phyloP scores from a whole-genome alignment of 129 eudicot species.

The sunflower (Helianthus annuus) region HanXRQr2.0-SUNRISE NC_035433.2:66435517-66436016 shows the following conservation, averaged over 20 bases:
- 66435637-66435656: constrained; percentile 83
- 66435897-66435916: constrained; percentile 89
- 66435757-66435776: constrained; percentile 67
- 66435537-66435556: constrained; percentile 44
- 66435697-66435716: constrained; percentile 47
- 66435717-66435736: constrained; percentile 50
- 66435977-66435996: constrained; percentile 88
- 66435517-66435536: constrained; percentile 60
- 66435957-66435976: constrained; percentile 77
- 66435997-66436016: constrained; percentile 76
- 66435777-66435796: constrained; percentile 19
- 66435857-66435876: constrained; percentile 80
- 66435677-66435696: constrained; percentile 88
- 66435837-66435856: constrained; percentile 55
- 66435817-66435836: constrained; percentile 40
- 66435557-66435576: constrained; percentile 49
- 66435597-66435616: constrained; percentile 72
- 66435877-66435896: constrained; percentile 86
- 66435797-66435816: constrained; percentile 42
- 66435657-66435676: constrained; percentile 87
- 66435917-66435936: constrained; percentile 72
- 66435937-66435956: constrained; percentile 77
- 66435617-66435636: constrained; percentile 74
- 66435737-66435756: constrained; percentile 48
- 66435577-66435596: constrained; percentile 51